phyloP scores from a whole-genome alignment of 2,329 filamentous ascomycete species.

The Cercospora berteroae region DNA sequence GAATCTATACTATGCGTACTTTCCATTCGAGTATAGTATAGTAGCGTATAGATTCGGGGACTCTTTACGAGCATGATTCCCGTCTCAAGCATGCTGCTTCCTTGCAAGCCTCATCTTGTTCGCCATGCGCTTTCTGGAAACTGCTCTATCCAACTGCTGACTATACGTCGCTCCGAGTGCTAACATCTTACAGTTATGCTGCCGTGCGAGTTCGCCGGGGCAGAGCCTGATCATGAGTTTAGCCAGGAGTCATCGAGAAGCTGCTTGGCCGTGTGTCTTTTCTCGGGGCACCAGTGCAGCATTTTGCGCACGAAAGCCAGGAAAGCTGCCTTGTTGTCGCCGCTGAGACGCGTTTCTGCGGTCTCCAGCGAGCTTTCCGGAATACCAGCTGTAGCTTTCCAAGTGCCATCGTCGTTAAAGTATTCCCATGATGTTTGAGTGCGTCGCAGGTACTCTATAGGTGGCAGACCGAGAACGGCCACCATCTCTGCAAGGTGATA shows the following conservation, averaged over 20 bases:
- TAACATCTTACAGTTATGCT: no score
- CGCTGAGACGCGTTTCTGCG: conserved; percentile 25
- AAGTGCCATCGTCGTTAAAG: conserved; percentile 28
- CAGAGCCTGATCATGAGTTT: not conserved
- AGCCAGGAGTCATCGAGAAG: not conserved
- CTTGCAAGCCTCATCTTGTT: no score
- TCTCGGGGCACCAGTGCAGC: conserved; percentile 40
- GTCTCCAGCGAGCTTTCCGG: conserved; percentile 32
- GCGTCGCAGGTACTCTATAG: conserved; percentile 26
- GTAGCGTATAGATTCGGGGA: no score
- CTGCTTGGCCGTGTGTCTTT: not conserved
- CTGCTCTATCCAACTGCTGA: no score
- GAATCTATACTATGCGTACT: no score
- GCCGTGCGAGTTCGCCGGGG: no score
- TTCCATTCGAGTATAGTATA: no score
- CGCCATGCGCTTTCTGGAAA: no score
- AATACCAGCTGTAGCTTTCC: conserved; percentile 33
- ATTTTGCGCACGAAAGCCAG: conserved; percentile 38
- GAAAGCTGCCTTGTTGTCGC: conserved; percentile 33
- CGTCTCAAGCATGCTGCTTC: no score
- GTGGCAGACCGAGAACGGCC: conserved; percentile 30
- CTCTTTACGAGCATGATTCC: no score
- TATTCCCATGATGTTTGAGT: conserved; percentile 16
- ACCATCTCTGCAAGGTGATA: conserved; percentile 35
- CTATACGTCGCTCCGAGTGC: no score